Percentiles rank a stretch among this genome's conserved stretches.
These are phyloP conservation scores for Helicostylum pulchrum DNA, from an alignment of 192 early-diverging fungal genomes.

Conservation along the genomic window DNA sequence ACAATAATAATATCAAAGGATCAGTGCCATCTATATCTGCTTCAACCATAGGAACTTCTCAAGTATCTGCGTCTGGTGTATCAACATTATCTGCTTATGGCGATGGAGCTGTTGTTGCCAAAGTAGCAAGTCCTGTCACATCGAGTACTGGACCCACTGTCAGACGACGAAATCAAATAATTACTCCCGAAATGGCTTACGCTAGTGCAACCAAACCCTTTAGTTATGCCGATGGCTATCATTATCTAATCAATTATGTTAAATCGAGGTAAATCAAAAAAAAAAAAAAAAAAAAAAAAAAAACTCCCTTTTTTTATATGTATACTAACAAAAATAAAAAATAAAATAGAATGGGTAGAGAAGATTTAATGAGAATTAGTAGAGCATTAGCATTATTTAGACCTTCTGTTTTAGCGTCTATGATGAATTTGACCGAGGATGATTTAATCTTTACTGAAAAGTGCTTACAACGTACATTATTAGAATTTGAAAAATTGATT, in stretches of 20 bases:
- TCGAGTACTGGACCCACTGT: slow-evolving; percentile 14
- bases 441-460: slow-evolving; percentile 96
- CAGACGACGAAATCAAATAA: slow-evolving; percentile 23
- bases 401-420: slow-evolving; percentile 90
- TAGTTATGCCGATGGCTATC: slow-evolving; percentile 91
- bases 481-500: slow-evolving; percentile 94
- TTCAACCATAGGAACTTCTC: slow-evolving; percentile 8
- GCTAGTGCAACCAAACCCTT: slow-evolving; percentile 80
- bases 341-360: slow-evolving; percentile 73
- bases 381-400: slow-evolving; percentile 87
- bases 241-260: slow-evolving; percentile 83
- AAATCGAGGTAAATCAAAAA: slow-evolving; percentile 54
- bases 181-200: slow-evolving; percentile 73
- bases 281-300: neutral
- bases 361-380: slow-evolving; percentile 89
- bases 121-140: slow-evolving; percentile 23
- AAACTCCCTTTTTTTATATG: too few species aligned
- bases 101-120: slow-evolving; percentile 26
- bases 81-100: slow-evolving; percentile 24
- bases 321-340: neutral
- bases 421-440: slow-evolving; percentile 91
- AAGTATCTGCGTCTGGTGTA: slow-evolving; percentile 17
- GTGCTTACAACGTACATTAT: slow-evolving; percentile 88
- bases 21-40: slow-evolving; percentile 6
- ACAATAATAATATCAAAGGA: neutral